Percentiles rank a stretch among this genome's conserved stretches.
These are phyloP conservation scores for Citrullus mucosospermus DNA, from an alignment of 306 rosid genomes.

Conservation along the genomic window DNA sequence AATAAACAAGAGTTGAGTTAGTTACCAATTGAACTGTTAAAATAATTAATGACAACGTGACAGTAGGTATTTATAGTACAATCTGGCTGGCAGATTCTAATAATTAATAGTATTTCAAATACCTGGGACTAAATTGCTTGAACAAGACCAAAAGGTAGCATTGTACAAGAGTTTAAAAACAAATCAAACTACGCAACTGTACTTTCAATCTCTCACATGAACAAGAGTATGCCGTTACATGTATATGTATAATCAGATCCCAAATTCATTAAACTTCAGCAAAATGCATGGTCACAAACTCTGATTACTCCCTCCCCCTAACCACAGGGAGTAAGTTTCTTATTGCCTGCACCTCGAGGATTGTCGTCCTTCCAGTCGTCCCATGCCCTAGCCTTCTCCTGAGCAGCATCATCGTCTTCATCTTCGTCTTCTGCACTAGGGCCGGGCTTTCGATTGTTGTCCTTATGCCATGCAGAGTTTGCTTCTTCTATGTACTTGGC, in stretches of 20 bases:
- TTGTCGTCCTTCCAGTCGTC: slow-evolving; percentile 99
- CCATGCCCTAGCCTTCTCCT: slow-evolving; percentile 81
- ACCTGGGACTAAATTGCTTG: background rate
- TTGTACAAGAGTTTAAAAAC: background rate
- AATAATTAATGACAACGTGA: background rate
- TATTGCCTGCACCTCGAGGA: slow-evolving; percentile 91
- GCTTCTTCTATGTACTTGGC: slow-evolving; percentile 72
- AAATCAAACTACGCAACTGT: background rate
- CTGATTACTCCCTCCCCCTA: slow-evolving; percentile 12
- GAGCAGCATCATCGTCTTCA: slow-evolving; percentile 74
- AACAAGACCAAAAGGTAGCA: background rate
- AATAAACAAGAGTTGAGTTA: background rate
- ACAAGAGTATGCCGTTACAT: background rate
- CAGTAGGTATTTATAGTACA: background rate
- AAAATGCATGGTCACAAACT: background rate
- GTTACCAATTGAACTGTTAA: background rate
- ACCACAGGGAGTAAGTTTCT: slow-evolving; percentile 91
- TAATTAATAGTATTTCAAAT: background rate
- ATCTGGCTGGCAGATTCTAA: background rate
- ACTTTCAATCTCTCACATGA: background rate
- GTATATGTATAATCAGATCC: slow-evolving; percentile 28
- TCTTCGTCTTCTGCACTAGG: slow-evolving; percentile 35
- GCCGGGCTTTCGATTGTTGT: slow-evolving; percentile 25
- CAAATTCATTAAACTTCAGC: background rate
- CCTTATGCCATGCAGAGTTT: slow-evolving; percentile 78